phyloP scores from a whole-genome alignment of 805 yeast species.

The Ogataea allantospora region DNA sequence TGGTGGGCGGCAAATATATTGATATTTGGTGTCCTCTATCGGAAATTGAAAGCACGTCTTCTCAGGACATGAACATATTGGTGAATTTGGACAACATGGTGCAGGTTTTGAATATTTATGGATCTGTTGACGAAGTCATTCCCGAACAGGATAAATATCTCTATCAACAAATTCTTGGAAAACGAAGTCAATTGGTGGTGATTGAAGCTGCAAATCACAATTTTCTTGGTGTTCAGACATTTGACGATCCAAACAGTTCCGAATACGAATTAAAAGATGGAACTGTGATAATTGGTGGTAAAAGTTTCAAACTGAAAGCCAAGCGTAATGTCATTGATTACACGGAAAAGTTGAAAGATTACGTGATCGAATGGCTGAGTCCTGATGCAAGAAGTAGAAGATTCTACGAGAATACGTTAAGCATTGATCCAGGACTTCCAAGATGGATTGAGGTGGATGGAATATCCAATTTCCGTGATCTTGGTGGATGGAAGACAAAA shows the following conservation, averaged over 20 bases:
- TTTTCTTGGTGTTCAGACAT: constrained; percentile 54
- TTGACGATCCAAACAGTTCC: constrained; percentile 24
- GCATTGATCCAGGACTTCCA: constrained; percentile 38
- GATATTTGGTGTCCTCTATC: constrained; percentile 41
- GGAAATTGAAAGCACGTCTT: constrained; percentile 53
- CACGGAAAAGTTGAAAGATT: constrained; percentile 49
- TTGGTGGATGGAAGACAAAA: constrained; percentile 68
- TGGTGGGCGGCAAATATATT: constrained; percentile 48
- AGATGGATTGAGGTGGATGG: constrained; percentile 69
- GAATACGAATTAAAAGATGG: constrained; percentile 19
- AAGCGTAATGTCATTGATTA: constrained; percentile 48
- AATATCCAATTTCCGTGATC: constrained; percentile 69
- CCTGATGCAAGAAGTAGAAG: constrained; percentile 46
- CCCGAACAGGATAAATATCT: constrained; percentile 60
- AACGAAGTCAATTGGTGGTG: constrained; percentile 56
- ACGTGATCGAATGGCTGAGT: constrained; percentile 47
- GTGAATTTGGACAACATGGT: constrained; percentile 43
- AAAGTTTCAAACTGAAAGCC: constrained; percentile 32
- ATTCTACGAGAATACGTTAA: constrained; percentile 40
- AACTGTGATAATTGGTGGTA: constrained; percentile 6
- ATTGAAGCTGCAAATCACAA: constrained; percentile 79
- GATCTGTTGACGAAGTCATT: constrained; percentile 63
- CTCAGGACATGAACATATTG: constrained; percentile 44
- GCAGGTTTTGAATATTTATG: constrained; percentile 67
- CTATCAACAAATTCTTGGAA: constrained; percentile 56